Percentiles rank a stretch among this genome's conserved stretches.
These are phyloP conservation scores for Chytriomyces sp. DNA, from an alignment of 192 early-diverging fungal species.

Conservation along the genomic window DNA sequence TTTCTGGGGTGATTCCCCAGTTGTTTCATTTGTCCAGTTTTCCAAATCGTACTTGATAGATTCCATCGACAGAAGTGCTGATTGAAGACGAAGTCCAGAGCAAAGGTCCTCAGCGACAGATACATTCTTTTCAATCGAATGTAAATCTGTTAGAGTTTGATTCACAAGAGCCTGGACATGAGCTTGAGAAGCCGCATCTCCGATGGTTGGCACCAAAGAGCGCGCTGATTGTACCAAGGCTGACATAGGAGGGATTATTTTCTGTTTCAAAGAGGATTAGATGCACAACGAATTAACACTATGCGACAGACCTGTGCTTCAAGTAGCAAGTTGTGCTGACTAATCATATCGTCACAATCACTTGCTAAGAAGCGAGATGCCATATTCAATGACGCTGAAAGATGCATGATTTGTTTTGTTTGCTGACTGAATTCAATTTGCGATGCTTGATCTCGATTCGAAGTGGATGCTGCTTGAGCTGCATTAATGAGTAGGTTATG, in stretches of 20 bases:
- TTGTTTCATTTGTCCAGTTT: not conserved
- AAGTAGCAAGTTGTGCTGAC: constrained; percentile 47
- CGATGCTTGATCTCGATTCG: constrained; percentile 56
- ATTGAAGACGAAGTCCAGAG: constrained; percentile 42
- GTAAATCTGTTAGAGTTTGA: constrained; percentile 42
- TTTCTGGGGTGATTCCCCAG: too few species aligned
- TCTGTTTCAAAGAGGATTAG: constrained; percentile 12
- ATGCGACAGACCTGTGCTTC: constrained; percentile 33
- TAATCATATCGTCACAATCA: constrained; percentile 43
- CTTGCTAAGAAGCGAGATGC: constrained; percentile 33
- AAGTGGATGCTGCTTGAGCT: constrained; percentile 36
- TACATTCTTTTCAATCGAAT: constrained; percentile 38
- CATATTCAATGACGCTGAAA: constrained; percentile 32
- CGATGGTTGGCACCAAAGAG: constrained; percentile 48
- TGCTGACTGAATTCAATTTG: constrained; percentile 56
- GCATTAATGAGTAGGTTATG: constrained; percentile 55
- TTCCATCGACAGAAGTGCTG: constrained; percentile 44
- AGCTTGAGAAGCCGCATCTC: constrained; percentile 41
- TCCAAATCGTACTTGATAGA: constrained; percentile 43
- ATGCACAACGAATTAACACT: not conserved
- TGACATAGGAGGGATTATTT: constrained; percentile 45
- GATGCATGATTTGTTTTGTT: constrained; percentile 43
- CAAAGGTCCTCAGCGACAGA: constrained; percentile 47
- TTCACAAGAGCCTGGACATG: constrained; percentile 38
- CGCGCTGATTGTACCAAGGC: constrained; percentile 41